These are phyloP conservation scores for Solanum chilense DNA, from an alignment of 257 asterid genomes.

Conservation along the genomic window DNA sequence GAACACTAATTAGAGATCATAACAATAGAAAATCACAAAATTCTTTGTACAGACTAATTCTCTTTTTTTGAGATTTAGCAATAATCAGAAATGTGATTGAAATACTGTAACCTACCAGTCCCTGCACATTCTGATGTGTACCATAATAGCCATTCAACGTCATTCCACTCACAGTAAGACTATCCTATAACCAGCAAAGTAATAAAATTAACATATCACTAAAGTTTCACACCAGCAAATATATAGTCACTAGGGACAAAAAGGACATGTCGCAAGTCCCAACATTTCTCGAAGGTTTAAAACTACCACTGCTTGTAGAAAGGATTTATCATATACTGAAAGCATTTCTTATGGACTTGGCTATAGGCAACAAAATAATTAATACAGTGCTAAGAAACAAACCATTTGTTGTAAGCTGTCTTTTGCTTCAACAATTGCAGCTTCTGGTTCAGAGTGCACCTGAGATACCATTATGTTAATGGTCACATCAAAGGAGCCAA, in stretches of 20 bases:
- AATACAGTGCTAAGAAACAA: slow-evolving; percentile 8
- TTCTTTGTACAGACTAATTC: neutral
- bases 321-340: neutral
- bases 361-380: neutral
- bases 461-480: slow-evolving; percentile 10
- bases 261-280: neutral
- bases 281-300: neutral
- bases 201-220: neutral
- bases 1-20: neutral
- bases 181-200: slow-evolving; percentile 39
- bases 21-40: neutral
- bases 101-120: slow-evolving; percentile 49
- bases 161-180: slow-evolving; percentile 53
- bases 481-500: neutral
- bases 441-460: slow-evolving; percentile 62
- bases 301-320: neutral
- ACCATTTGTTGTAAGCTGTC: slow-evolving; percentile 67
- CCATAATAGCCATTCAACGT: slow-evolving; percentile 72
- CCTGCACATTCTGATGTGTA: slow-evolving; percentile 78
- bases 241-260: neutral
- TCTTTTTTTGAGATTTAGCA: neutral
- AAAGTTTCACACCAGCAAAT: neutral
- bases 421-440: slow-evolving; percentile 39
- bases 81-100: neutral
- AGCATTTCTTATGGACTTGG: neutral